phyloP scores from a whole-genome alignment of 192 early-diverging fungal genomes.

The Diversispora epigaea region DNA sequence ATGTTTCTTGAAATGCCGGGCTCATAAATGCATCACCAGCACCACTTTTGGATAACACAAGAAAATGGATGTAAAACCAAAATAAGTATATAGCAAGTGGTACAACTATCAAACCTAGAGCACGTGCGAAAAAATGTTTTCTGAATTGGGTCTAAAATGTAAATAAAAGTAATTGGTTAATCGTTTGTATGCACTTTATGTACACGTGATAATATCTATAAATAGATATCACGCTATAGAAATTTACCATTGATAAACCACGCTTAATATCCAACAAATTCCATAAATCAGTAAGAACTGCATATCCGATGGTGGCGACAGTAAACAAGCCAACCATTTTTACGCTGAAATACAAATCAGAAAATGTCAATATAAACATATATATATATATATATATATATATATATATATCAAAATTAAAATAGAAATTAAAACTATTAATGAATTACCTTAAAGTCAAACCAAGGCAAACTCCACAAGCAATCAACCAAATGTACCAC shows the following conservation, averaged over 20 bases:
- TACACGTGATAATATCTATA: background rate
- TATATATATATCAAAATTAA: too few relatives aligned
- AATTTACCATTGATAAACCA: conserved; percentile 61
- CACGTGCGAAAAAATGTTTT: conserved; percentile 84
- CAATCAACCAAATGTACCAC: conserved; percentile 88
- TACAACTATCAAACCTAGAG: conserved; percentile 77
- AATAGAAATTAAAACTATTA: too few relatives aligned
- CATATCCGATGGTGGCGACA: conserved; percentile 78
- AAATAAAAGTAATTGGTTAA: background rate
- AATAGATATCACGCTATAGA: background rate
- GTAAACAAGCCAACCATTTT: conserved; percentile 96
- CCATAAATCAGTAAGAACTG: conserved; percentile 88
- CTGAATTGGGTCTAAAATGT: conserved; percentile 55
- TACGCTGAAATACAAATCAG: conserved; percentile 48
- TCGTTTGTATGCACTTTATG: background rate
- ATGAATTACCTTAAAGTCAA: too few relatives aligned
- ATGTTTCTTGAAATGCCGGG: conserved; percentile 80
- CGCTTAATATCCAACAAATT: conserved; percentile 82
- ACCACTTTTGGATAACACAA: conserved; percentile 73
- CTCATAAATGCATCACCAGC: conserved; percentile 95
- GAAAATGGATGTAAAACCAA: conserved; percentile 94
- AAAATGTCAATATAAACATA: too few relatives aligned
- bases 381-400: too few relatives aligned
- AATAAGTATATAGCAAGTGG: conserved; percentile 77
- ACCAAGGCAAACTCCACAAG: conserved; percentile 67